Evolutionary conservation across 495 filamentous ascomycete genomes (phyloP).

Genomic region (Apodospora peruviana): DNA sequence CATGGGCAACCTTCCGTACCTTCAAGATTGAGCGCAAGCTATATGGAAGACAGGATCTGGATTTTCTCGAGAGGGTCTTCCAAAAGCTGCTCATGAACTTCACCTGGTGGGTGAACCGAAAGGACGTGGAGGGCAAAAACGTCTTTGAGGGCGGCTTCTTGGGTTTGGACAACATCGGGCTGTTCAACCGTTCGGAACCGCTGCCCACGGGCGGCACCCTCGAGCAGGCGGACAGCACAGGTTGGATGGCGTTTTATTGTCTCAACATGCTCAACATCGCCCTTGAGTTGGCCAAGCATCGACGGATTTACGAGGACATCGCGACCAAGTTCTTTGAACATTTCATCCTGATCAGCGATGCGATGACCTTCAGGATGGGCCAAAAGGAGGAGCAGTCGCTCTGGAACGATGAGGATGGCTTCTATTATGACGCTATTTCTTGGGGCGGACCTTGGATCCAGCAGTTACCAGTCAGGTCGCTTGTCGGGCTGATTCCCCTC

Average conservation of each 20-base stretch:
- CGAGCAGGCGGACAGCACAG: slow-evolving; percentile 94
- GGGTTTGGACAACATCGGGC: slow-evolving; percentile 93
- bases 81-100: slow-evolving; percentile 95
- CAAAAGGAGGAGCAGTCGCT: slow-evolving; percentile 72
- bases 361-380: slow-evolving; percentile 84
- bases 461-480: slow-evolving; percentile 83
- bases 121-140: slow-evolving; percentile 89
- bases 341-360: slow-evolving; percentile 95
- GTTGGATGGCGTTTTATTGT: slow-evolving; percentile 98
- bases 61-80: slow-evolving; percentile 94
- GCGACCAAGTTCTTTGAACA: slow-evolving; percentile 98
- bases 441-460: slow-evolving; percentile 90
- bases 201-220: slow-evolving; percentile 87
- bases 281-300: slow-evolving; percentile 88
- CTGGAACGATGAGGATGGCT: slow-evolving; percentile 93
- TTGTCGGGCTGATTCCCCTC: slow-evolving; percentile 89
- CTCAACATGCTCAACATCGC: slow-evolving; percentile 95
- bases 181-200: slow-evolving; percentile 97
- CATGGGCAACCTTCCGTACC: slow-evolving; percentile 88
- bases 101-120: slow-evolving; percentile 98
- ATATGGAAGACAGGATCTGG: slow-evolving; percentile 89
- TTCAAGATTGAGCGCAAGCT: slow-evolving; percentile 98
- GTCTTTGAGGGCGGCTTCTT: slow-evolving; percentile 96
- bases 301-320: slow-evolving; percentile 96
- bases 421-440: slow-evolving; percentile 97